phyloP scores from a whole-genome alignment of 2,329 filamentous ascomycete genomes.

The Microdochium bolleyi region DNA sequence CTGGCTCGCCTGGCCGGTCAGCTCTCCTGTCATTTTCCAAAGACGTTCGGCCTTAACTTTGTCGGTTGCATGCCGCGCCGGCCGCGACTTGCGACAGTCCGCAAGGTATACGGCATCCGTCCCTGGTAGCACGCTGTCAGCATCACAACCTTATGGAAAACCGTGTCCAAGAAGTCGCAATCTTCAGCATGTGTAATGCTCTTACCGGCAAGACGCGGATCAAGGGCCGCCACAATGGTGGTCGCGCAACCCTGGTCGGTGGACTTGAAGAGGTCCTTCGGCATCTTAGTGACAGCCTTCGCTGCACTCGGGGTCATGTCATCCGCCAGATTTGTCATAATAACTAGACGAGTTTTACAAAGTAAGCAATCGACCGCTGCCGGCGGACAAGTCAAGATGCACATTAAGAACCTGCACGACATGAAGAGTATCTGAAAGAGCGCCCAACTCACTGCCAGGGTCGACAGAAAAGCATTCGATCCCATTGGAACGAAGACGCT shows the following conservation, averaged over 20 bases:
- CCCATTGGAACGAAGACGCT: slow-evolving; percentile 5
- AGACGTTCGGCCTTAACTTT: slow-evolving; percentile 4
- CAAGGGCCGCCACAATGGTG: slow-evolving; percentile 10
- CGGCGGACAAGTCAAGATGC: not conserved
- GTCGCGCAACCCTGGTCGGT: slow-evolving; percentile 11
- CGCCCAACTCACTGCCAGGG: slow-evolving; percentile 10
- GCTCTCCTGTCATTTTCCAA: not conserved
- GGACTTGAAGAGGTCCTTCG: slow-evolving; percentile 5
- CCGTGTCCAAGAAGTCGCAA: not conserved
- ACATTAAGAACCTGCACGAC: not conserved
- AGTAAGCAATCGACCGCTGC: not conserved
- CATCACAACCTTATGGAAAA: not conserved
- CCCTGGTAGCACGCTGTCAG: slow-evolving; percentile 9
- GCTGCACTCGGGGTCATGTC: slow-evolving; percentile 1
- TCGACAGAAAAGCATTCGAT: slow-evolving; percentile 9
- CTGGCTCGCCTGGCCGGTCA: not conserved
- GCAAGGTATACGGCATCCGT: slow-evolving; percentile 4
- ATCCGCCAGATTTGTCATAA: slow-evolving; percentile 6
- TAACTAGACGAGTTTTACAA: not conserved
- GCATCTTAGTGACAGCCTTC: not conserved
- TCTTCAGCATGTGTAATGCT: not conserved
- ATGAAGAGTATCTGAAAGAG: not conserved
- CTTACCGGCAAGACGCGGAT: slow-evolving; percentile 9
- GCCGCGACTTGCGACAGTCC: slow-evolving; percentile 5
- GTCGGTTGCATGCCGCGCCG: slow-evolving; percentile 5